Evolutionary conservation across 768 basidiomycete genomes (phyloP).

Genomic region (Fomitopsis serialis): DNA sequence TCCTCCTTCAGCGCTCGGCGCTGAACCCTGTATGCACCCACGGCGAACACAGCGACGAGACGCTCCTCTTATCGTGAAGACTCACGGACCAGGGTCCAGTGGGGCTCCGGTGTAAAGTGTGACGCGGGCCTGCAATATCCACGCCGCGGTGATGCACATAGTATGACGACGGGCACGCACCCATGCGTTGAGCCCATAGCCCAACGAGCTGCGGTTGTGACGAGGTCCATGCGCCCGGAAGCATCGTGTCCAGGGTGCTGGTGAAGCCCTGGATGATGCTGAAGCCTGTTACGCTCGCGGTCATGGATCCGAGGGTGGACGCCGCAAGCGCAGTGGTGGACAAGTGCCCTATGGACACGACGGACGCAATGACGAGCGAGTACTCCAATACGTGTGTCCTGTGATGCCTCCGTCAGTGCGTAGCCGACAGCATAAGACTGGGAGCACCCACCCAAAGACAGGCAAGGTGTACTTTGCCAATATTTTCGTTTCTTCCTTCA

Average conservation of each 20-base stretch:
- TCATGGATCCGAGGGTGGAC: constrained; percentile 42
- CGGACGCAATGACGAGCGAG: constrained; percentile 77
- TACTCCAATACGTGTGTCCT: constrained; percentile 84
- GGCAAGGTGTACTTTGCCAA: constrained; percentile 63
- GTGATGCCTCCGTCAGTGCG: background rate
- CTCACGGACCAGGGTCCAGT: too few relatives aligned
- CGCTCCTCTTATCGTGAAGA: too few relatives aligned
- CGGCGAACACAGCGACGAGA: too few relatives aligned
- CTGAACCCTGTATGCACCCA: too few relatives aligned
- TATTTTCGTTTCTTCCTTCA: constrained; percentile 56
- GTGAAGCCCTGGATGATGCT: constrained; percentile 79
- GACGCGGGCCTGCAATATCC: too few relatives aligned
- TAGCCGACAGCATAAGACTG: background rate
- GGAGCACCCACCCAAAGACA: constrained; percentile 55
- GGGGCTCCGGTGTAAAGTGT: too few relatives aligned
- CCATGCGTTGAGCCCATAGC: constrained; percentile 87
- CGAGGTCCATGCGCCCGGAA: constrained; percentile 95
- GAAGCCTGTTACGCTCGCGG: constrained; percentile 57
- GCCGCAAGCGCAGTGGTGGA: constrained; percentile 89
- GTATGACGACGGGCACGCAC: constrained; percentile 35
- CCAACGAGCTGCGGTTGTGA: constrained; percentile 79
- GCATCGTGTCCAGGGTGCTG: constrained; percentile 86
- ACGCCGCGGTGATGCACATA: background rate
- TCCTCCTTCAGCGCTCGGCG: too few relatives aligned
- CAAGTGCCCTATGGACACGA: constrained; percentile 86